Conservation (phyloP, 352 stramenopile genomes). For the Pythium periplocum region DNA sequence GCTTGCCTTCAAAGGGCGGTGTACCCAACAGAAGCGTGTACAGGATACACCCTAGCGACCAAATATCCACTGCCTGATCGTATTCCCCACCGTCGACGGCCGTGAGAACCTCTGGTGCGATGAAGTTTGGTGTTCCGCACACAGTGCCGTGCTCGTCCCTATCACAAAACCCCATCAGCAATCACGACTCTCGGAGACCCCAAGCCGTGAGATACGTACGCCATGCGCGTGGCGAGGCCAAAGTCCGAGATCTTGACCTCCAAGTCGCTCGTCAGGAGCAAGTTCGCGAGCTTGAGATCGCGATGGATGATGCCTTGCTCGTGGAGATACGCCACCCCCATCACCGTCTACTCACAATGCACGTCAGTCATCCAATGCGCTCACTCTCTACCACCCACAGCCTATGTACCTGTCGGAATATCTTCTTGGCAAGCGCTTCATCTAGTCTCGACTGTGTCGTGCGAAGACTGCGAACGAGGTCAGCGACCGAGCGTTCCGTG, state of each 20-base stretch:
- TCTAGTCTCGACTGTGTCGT: constrained; percentile 23
- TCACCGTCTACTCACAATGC: constrained; percentile 22
- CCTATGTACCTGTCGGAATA: constrained; percentile 42
- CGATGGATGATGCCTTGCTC: constrained; percentile 58
- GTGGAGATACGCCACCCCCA: constrained; percentile 58
- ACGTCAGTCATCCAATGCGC: not conserved
- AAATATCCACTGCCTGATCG: constrained; percentile 64
- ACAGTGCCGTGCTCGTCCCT: constrained; percentile 60
- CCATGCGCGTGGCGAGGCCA: constrained; percentile 55
- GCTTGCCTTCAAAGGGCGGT: constrained; percentile 65
- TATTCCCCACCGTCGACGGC: constrained; percentile 28
- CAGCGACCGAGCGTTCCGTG: constrained; percentile 38
- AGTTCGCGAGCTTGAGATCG: constrained; percentile 74
- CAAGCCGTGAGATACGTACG: constrained; percentile 15
- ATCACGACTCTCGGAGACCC: not conserved
- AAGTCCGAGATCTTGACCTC: constrained; percentile 76
- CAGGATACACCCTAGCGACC: constrained; percentile 78
- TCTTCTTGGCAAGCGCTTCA: constrained; percentile 33
- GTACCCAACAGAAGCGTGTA: constrained; percentile 61
- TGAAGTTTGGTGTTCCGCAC: constrained; percentile 82
- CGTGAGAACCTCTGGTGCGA: constrained; percentile 66
- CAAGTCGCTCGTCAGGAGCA: constrained; percentile 45
- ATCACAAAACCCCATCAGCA: not conserved
- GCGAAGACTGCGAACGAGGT: constrained; percentile 29
- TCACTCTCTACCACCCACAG: not conserved